Conservation (phyloP, 305 asterid genomes). For the Rubia tinctorum region DNA sequence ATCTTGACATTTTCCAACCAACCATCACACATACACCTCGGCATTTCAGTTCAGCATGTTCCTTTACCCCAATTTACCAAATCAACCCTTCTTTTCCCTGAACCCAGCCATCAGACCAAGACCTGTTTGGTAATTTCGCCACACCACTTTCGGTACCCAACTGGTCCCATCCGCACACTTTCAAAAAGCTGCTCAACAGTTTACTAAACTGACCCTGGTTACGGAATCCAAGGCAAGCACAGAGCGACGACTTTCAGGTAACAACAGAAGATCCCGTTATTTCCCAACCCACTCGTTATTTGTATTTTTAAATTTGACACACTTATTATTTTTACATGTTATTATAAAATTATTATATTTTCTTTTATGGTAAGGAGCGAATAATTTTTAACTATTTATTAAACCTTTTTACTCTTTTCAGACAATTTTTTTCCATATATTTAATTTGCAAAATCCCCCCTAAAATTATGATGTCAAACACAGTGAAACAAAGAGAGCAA, state of each 20-base stretch:
- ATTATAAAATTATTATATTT: too few relatives aligned
- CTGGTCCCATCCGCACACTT: conserved; percentile 40
- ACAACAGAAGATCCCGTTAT: background rate
- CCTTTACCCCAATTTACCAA: conserved; percentile 11
- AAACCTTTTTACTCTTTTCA: too few relatives aligned
- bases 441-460: too few relatives aligned
- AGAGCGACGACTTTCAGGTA: conserved; percentile 25
- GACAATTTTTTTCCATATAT: too few relatives aligned
- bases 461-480: too few relatives aligned
- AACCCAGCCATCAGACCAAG: conserved; percentile 8
- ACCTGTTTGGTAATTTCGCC: conserved; percentile 40
- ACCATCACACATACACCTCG: conserved; percentile 55
- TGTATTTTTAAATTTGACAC: too few relatives aligned
- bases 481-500: too few relatives aligned
- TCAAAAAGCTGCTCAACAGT: conserved; percentile 43
- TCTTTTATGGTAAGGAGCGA: too few relatives aligned
- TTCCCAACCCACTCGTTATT: too few relatives aligned
- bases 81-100: conserved; percentile 15
- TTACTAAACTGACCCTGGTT: conserved; percentile 36
- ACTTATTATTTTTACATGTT: too few relatives aligned
- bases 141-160: conserved; percentile 9
- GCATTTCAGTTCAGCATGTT: conserved; percentile 38
- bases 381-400: too few relatives aligned
- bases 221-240: conserved; percentile 28
- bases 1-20: conserved; percentile 13